A percentile compares a stretch with the other conserved stretches of the same genome.
Evolutionary conservation across 2,329 filamentous ascomycete species (phyloP).

Genomic region (Arthroderma sp.): DNA sequence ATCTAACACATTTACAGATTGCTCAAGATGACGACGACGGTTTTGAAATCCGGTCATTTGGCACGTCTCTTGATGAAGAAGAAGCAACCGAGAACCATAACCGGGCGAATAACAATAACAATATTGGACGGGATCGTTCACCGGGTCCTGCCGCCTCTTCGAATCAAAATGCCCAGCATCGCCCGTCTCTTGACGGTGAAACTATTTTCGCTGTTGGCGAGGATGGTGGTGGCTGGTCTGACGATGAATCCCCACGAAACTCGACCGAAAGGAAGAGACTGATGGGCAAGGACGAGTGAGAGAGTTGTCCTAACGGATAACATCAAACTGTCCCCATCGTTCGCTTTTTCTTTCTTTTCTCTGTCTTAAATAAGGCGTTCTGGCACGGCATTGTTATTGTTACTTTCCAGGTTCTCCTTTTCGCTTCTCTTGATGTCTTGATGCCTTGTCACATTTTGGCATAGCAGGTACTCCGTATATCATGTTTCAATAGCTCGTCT

Average conservation of each 20-base stretch:
- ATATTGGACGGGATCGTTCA: slow-evolving; percentile 23
- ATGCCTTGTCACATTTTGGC: no score
- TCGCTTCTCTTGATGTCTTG: no score
- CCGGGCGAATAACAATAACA: slow-evolving; percentile 6
- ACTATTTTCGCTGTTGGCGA: slow-evolving; percentile 89
- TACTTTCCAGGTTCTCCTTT: no score
- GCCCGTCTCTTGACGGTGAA: slow-evolving; percentile 66
- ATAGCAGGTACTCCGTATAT: no score
- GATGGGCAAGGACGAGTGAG: slow-evolving; percentile 30
- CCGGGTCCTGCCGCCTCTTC: slow-evolving; percentile 32
- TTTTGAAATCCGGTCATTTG: slow-evolving; percentile 90
- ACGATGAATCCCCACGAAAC: slow-evolving; percentile 43
- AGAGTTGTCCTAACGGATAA: not conserved
- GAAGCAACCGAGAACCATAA: slow-evolving; percentile 27
- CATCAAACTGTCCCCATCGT: not conserved
- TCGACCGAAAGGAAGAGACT: slow-evolving; percentile 40
- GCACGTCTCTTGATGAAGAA: slow-evolving; percentile 57
- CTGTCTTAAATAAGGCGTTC: not conserved
- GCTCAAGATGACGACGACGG: slow-evolving; percentile 97
- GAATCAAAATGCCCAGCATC: slow-evolving; percentile 31
- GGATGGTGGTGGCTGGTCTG: slow-evolving; percentile 75
- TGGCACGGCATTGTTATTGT: no score
- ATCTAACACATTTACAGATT: slow-evolving; percentile 42
- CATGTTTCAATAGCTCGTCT: no score
- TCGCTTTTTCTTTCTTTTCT: not conserved